Evolutionary conservation across 2,329 filamentous ascomycete species (phyloP), one percentile per base, ranked within the genome.

Genomic region (Colletotrichum incanum): DNA sequence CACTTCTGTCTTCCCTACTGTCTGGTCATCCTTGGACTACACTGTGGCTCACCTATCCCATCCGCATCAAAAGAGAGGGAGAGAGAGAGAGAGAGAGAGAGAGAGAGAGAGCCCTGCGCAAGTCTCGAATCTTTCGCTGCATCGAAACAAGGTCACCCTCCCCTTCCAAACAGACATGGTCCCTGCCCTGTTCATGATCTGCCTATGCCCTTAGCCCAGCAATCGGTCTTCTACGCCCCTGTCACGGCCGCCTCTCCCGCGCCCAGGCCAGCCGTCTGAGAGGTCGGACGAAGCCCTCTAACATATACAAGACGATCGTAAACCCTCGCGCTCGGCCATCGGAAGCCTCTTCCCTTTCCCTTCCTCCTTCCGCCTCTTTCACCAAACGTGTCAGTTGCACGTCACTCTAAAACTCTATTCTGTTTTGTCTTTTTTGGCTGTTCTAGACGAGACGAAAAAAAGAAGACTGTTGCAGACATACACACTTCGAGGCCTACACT

Each of bases 311-410:
- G 65, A 72, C 70, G 50, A 64, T 70, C 47, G 52, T 45, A 55
- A 69, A 70, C 55, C 65, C 70, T 65, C 49, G 70, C 70, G 65
- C 65, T 72, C 59, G 37, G 39, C 65, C 65, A 60, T 69, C 47
- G 65, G 37, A 54, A 65, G 70, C 31, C 58, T 45, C 39, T 70
- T 34, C 54, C 49, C 26, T 31, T 34, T 37, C 18, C 56, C 39
- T 55, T 55, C 54, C 41, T 60, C 56, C 47, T 69, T 34, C 67
- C 59, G 59, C 47, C 69, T 69, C 70, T 54, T 72, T 72, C 70
- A 72, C 70, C 70, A 70, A 65, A 69, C 65, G 70, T 72, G 70
- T 72, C 70, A 72, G 70, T 39, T 72, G 54, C 65, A 69, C 70
- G 70, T 64, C 70, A 71, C 54, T 72, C 65, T 56, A 65, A 72